phyloP scores from a whole-genome alignment of 495 filamentous ascomycete genomes.

The Xylaria telfairii region DNA sequence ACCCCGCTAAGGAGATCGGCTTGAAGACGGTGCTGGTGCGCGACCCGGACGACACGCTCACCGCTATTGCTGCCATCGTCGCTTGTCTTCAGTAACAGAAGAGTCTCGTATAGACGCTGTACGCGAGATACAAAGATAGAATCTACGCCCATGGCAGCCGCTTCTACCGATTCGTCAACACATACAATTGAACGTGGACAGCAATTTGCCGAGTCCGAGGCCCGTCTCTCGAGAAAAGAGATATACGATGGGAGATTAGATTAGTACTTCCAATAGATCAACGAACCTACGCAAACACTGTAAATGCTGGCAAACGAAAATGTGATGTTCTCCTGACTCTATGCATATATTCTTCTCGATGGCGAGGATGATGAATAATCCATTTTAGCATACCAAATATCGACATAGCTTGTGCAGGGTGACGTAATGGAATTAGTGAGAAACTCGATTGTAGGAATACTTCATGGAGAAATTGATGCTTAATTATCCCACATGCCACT shows the following conservation, averaged over 20 bases:
- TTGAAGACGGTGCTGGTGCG: slow-evolving; percentile 34
- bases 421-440: too few relatives aligned
- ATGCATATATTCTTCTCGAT: too few relatives aligned
- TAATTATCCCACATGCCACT: too few relatives aligned
- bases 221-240: neutral
- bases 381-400: too few relatives aligned
- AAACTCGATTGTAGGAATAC: too few relatives aligned
- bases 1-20: slow-evolving; percentile 34
- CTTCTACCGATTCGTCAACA: neutral
- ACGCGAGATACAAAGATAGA: neutral
- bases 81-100: slow-evolving; percentile 15
- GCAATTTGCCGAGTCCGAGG: neutral
- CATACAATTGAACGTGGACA: neutral
- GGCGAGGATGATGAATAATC: too few relatives aligned
- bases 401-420: too few relatives aligned
- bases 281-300: too few relatives aligned
- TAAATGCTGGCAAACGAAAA: too few relatives aligned
- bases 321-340: too few relatives aligned
- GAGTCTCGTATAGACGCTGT: neutral
- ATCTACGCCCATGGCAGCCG: neutral
- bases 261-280: neutral
- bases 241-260: neutral
- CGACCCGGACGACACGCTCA: slow-evolving; percentile 35
- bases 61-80: slow-evolving; percentile 24
- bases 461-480: too few relatives aligned